phyloP scores from a whole-genome alignment of 106 monocot species.

The Acorus calamus region DNA sequence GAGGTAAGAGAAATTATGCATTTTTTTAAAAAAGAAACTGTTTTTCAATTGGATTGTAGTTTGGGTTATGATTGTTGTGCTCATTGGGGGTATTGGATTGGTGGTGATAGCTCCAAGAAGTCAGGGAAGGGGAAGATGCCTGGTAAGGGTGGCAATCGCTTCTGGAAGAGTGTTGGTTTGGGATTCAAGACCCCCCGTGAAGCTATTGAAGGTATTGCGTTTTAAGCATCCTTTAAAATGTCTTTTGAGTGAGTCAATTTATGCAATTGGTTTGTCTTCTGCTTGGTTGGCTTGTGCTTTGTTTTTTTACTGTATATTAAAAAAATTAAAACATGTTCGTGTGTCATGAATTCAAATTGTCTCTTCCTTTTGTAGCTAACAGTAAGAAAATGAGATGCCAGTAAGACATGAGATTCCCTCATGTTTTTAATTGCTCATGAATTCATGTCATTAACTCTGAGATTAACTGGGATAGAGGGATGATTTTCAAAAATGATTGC shows the following conservation, averaged over 20 bases:
- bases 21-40: too few relatives aligned
- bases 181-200: constrained; percentile 36
- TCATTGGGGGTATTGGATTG: too few relatives aligned
- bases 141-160: constrained; percentile 21
- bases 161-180: constrained; percentile 31
- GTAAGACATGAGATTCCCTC: too few relatives aligned
- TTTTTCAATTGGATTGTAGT: too few relatives aligned
- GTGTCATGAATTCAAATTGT: too few relatives aligned
- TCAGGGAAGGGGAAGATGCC: not conserved
- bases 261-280: not conserved
- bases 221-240: not conserved
- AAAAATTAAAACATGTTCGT: too few relatives aligned
- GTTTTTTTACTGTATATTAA: not conserved
- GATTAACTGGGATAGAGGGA: too few relatives aligned
- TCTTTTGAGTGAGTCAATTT: not conserved
- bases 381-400: too few relatives aligned
- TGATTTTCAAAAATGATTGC: too few relatives aligned
- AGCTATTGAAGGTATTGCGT: constrained; percentile 22
- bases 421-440: not conserved
- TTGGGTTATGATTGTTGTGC: too few relatives aligned
- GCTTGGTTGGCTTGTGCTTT: not conserved
- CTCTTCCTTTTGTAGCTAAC: too few relatives aligned
- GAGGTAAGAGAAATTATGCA: constrained; percentile 5
- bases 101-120: constrained; percentile 23
- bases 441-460: too few relatives aligned